Base-by-base conservation (phyloP, 495 filamentous ascomycete genomes). In the Penicillium lividum region DNA sequence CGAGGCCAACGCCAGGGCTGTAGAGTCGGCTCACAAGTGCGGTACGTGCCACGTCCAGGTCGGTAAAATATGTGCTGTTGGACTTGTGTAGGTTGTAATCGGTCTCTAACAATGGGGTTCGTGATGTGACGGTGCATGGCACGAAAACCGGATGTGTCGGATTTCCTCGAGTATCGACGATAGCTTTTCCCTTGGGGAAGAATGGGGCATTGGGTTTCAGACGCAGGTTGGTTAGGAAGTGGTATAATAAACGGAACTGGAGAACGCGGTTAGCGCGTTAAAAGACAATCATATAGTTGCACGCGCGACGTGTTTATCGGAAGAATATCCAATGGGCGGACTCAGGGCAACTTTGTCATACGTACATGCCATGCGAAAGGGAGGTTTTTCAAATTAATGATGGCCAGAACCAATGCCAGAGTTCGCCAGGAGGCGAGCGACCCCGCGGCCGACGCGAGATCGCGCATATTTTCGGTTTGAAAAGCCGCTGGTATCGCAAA, bases 21-120 rank as follows among this genome's bases (percentile, higher is more conserved):
- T 86, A 83, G 13, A 90, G 59, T 4, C 80, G 78, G 33, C 77
- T 82, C 34, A 89, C 77, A 15, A 86, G 78, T 42, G 86, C 81
- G 7, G 85, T 83, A 42, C 89, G 85, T 5, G 84, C 80, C 50
- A 89, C 77, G 60, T 92, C 89, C 60, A 90, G 79, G 64, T 92
- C 89, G 9, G 83, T 74, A 68, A 91, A 90, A 65, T 91, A 92
- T 1, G 89, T 90, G 58, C 81, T 84, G 67, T 92, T 92, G 34
- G 82, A 85, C 62, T 92, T 89, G 71, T 89, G 86, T 31, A 86
- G 38, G 67, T 89, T 89, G 75, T 87, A 89, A 66, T 89, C 86
- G 51, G 76, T 82, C 73, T 89, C 86, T 34, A 80, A 54, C 42
- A 84, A 59, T 0, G 80, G 73, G 8, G 82, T 79, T 68, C 80